Base-by-base conservation (phyloP, 495 filamentous ascomycete species). In the Xylaria flabelliformis region DNA sequence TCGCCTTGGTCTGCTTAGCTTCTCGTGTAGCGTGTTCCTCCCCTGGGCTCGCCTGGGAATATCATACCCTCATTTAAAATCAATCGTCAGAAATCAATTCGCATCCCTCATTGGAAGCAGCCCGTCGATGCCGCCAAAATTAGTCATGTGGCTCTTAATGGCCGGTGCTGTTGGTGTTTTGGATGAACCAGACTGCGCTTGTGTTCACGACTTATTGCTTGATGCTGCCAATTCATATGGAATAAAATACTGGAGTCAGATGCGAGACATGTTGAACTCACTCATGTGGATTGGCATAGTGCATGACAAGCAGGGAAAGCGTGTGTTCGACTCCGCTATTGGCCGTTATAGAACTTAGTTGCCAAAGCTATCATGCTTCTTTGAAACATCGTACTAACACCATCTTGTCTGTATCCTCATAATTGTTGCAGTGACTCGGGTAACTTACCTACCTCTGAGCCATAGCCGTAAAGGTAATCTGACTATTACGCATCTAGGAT, bases 1-100 rank as follows among this genome's bases (percentile, higher is more conserved):
- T 41, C 82, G 83, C 12, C 71, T 84, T 4, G 83, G 80, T 21
- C 69, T 86, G 2, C 70, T 87, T 1, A 78, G 77, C 21, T 84
- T 82, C 72, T 79, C 73, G 9, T 79, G 74, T 24, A 74, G 72
- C 67, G 70, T 83, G 42, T 85, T 87, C 72, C 75, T 86, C 10
- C 83, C 79, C 8, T 83, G 82, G 81, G 36, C 64, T 26, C 56
- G 77, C 32, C 32, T 82, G 1, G 70, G 73, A 29, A 59, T 75
- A 9, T 64, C 80, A 1, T 79, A 80, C 67, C 32, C 71, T 13
- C 64, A 77, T 29, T 73, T 86, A 13, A 34, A 17, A 21, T 65
- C 36, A 24, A 48, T 17, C 1, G 19, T 64, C 4, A 46, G 42
- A 36, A 34, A 8, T 3, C 7, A 21, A 21, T 50, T 36, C 5